Conservation (phyloP, 2,329 filamentous ascomycete genomes). For the Biscogniauxia marginata region DNA sequence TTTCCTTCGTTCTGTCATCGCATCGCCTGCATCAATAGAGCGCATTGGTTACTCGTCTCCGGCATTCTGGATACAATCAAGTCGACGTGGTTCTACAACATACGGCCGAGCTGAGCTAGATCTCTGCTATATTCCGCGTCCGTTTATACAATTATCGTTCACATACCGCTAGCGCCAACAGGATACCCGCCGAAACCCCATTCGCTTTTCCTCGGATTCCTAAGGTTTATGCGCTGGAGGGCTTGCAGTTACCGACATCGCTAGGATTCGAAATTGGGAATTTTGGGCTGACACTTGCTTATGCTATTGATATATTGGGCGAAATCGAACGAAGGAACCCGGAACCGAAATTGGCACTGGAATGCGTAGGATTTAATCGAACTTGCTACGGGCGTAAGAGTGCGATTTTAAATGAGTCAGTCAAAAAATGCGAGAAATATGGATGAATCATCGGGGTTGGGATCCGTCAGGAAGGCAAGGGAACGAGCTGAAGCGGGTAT, state of each 20-base stretch:
- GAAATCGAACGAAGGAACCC: slow-evolving; percentile 12
- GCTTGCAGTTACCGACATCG: slow-evolving; percentile 19
- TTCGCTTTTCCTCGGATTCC: slow-evolving; percentile 11
- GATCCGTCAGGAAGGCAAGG: slow-evolving; percentile 55
- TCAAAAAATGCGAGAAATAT: slow-evolving; percentile 53
- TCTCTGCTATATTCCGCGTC: slow-evolving; percentile 6
- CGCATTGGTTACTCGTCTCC: slow-evolving; percentile 18
- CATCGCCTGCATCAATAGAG: slow-evolving; percentile 20
- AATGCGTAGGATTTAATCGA: slow-evolving; percentile 18
- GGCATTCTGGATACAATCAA: slow-evolving; percentile 27
- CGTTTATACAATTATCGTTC: slow-evolving; percentile 8
- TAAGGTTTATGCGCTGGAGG: slow-evolving; percentile 5
- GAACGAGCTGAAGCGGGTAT: slow-evolving; percentile 48
- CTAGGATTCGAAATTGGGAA: slow-evolving; percentile 13
- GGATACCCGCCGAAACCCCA: slow-evolving; percentile 6
- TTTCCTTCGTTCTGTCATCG: slow-evolving; percentile 8
- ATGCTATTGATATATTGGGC: slow-evolving; percentile 23
- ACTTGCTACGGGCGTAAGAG: slow-evolving; percentile 19
- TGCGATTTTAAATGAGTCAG: slow-evolving; percentile 52
- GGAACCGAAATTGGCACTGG: slow-evolving; percentile 20
- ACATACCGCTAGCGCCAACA: slow-evolving; percentile 9
- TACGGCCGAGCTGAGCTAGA: slow-evolving; percentile 11
- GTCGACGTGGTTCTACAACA: slow-evolving; percentile 21
- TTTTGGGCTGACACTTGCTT: slow-evolving; percentile 14
- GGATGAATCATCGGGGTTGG: slow-evolving; percentile 44